A percentile compares a stretch with the other conserved stretches of the same genome.
phyloP scores from a whole-genome alignment of 2,329 filamentous ascomycete species.

The Bipolaris gigantea region DNA sequence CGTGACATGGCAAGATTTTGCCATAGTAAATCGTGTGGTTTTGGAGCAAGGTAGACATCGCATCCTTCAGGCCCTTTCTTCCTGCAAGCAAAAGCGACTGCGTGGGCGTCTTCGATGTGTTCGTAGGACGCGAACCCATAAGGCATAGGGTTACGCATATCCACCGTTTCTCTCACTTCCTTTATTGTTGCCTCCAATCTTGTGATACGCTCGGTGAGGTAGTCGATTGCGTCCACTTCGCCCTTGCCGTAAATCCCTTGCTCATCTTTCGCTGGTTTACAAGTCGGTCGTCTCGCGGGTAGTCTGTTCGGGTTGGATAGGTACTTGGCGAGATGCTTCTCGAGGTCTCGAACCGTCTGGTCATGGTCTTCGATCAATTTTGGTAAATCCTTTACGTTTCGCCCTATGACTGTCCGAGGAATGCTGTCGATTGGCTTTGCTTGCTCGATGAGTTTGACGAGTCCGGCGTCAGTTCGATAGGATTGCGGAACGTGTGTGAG shows the following conservation, averaged over 20 bases:
- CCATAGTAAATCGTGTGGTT: slow-evolving; percentile 93
- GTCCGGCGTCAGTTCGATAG: slow-evolving; percentile 80
- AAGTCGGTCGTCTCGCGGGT: slow-evolving; percentile 73
- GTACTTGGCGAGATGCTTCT: slow-evolving; percentile 78
- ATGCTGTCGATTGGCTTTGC: slow-evolving; percentile 75
- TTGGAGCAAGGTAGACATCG: slow-evolving; percentile 76
- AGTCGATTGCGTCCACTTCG: slow-evolving; percentile 92
- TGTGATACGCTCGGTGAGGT: slow-evolving; percentile 80
- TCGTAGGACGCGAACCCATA: slow-evolving; percentile 95
- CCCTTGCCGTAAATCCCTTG: slow-evolving; percentile 64
- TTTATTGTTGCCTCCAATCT: slow-evolving; percentile 82
- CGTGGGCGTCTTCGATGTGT: slow-evolving; percentile 83
- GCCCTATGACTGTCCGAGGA: slow-evolving; percentile 77
- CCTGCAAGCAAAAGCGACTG: slow-evolving; percentile 73
- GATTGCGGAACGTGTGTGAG: slow-evolving; percentile 80
- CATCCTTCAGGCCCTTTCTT: slow-evolving; percentile 79
- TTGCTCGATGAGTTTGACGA: slow-evolving; percentile 77
- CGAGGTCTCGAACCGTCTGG: slow-evolving; percentile 75
- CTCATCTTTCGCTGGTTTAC: slow-evolving; percentile 78
- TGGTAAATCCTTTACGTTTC: slow-evolving; percentile 89
- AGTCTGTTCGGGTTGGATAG: slow-evolving; percentile 80
- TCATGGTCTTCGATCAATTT: slow-evolving; percentile 82
- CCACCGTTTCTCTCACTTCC: slow-evolving; percentile 78
- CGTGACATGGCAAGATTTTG: slow-evolving; percentile 79
- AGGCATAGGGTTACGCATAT: slow-evolving; percentile 82